Base-by-base conservation (phyloP, 1,284 basidiomycete species). In the Coniophora puteana region DNA sequence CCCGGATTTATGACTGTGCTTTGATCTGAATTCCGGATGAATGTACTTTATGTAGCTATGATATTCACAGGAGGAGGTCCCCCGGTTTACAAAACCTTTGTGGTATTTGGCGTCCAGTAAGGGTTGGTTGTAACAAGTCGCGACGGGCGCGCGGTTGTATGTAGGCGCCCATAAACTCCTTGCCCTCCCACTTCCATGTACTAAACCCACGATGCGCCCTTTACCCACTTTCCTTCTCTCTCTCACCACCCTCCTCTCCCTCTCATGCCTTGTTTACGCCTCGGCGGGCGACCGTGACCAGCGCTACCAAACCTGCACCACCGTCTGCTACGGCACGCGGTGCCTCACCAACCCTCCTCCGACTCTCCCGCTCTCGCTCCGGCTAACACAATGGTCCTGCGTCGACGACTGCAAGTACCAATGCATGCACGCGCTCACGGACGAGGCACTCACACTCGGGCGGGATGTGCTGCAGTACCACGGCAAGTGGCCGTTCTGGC, bases 401-500 rank as follows among this genome's bases (percentile, higher is more conserved):
- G 55, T 63, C 11, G 90, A 91, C 53, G 76, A 97, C 62, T 98
- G 94, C 74, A 81, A 80, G 57, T 98, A 99, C 58, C 65, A 66
- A 14, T 99, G 95, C 67, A 89, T 88, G 72, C 93, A 96, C 56
- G 62, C 71, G 37, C 73, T 95, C 41, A 96, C 93, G 12, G 73
- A 81, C 47, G 64, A 72, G 17, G 78, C 82, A 18, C 55, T 81
- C 12, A 39, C 52, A 27, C 52, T 52, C 4, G 73, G 66, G 12
- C 58, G 45, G 51, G 63, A 27, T 22, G 66, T 87, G 16, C 74
- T 88, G 40, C 93, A 96, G 55, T 97, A 89, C 62, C 80, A 93
- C 55, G 96, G 96, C 18, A 99, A 99, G 69, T 99, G 95, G 94
- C 90, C 93, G 0, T 97, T 97, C 62, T 86, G 83, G 77, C 74